Evolutionary conservation across 306 rosid species (phyloP), one percentile per base, ranked within the genome.

Genomic region (Cucurbita ficifolia): DNA sequence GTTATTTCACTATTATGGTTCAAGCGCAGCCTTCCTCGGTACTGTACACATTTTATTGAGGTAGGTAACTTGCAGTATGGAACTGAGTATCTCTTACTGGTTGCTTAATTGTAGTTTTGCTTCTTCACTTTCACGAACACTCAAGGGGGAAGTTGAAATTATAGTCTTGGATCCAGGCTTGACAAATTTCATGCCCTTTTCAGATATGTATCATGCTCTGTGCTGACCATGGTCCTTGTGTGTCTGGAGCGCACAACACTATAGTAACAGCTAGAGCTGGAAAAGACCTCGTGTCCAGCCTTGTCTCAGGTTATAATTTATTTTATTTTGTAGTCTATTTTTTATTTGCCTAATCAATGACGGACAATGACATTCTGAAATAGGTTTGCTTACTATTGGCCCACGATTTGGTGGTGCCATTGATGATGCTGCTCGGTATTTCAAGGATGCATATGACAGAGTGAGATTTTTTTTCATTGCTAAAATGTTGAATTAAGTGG

Each of bases 361-460:
- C 33, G 33, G 33, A 29, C 29, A 17, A 0, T 62, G 74, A 58
- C 42, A 74, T 86, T 75, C 74, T 88, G 81, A 67, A 83, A 79
- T 84, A 95, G 99, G 97, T 85, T 88, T 95, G 87, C 97, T 95
- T 77, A 95, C 99, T 51, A 95, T 91, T 73, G 99, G 99, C 80
- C 99, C 99, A 35, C 99, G 96, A 74, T 95, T 95, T 80, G 99
- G 99, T 62, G 99, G 99, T 83, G 99, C 99, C 79, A 82, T 95
- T 77, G 97, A 95, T 77, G 99, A 95, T 75, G 99, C 99, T 80
- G 99, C 99, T 81, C 96, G 99, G 53, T 95, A 91, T 81, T 95
- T 91, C 84, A 95, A 91, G 91, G 97, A 95, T 79, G 99, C 99
- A 64, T 89, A 73, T 81, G 97, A 95, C 83, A 89, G 78, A 54